Base-by-base conservation (phyloP, 768 basidiomycete genomes). In the Naganishia friedmannii region DNA sequence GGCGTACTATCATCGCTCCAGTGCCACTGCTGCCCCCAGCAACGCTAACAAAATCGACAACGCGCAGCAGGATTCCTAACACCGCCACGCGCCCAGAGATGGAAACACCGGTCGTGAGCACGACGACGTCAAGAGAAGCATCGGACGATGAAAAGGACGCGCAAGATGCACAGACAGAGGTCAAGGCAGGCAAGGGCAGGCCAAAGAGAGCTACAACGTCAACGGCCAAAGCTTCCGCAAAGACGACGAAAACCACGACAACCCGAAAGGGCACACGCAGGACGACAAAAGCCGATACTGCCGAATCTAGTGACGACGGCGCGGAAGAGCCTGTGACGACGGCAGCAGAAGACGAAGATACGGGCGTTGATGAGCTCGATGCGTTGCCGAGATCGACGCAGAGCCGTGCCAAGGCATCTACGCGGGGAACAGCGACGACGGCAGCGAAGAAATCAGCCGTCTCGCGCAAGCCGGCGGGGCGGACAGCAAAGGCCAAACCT, bases 61-160 rank as follows among this genome's bases (percentile, higher is more conserved):
- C 60, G 7, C 60, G 42, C 4, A 63, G 39, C 28, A 34, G 60
- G 26, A 63, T 63, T 15, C 60, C 60, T 23, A 70, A 55, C 19
- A 29, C 69, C 10, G 51, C 21, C 3, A 12, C 6, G 12, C 29
- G 28, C 3, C 21, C 66, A 10, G 46, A 23, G 1, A 15, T 42
- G 7, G 45, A 42, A 12, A 15, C 67, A 4, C 53, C 66, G 8
- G 31, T 34, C 19, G 3, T 32, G 1, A 32, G 37, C 5, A 46
- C 26, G 45, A 67, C 48, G 39, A 28, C 39, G 6, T 55, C 53
- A 8, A 48, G 45, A 12, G 29, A 51, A 2, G 71, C 32, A 15
- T 54, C 56, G 19, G 63, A 65, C 9, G 45, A 54, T 0, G 57
- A 73, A 56, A 42, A 34, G 31, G 56, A 39, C 19, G 32, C 32